phyloP scores from a whole-genome alignment of 1,284 basidiomycete genomes.

The Cutaneotrichosporon cavernicola region DNA sequence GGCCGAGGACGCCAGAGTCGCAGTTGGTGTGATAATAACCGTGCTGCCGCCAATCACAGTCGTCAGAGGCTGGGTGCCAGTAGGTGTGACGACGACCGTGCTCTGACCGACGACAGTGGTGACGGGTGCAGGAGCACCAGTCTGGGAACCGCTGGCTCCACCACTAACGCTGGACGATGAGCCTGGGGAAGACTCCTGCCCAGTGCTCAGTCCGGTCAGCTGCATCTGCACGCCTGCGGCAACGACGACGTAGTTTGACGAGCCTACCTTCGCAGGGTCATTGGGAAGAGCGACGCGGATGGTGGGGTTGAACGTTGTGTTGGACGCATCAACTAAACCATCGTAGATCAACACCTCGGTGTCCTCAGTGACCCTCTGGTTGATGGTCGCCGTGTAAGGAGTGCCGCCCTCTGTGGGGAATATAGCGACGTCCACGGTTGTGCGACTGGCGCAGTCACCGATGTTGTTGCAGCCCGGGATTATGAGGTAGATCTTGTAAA shows the following conservation, averaged over 20 bases:
- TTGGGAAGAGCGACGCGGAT: conserved; percentile 68
- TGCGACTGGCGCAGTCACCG: conserved; percentile 76
- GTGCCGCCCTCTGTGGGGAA: conserved; percentile 69
- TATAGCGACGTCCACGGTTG: conserved; percentile 76
- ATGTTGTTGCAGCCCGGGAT: conserved; percentile 82
- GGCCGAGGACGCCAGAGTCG: background rate
- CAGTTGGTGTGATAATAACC: background rate
- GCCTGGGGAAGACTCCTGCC: conserved; percentile 10
- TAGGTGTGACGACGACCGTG: background rate
- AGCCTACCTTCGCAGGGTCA: conserved; percentile 62
- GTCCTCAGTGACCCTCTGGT: conserved; percentile 72
- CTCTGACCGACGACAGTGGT: background rate
- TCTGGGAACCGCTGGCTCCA: background rate
- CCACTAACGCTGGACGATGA: conserved; percentile 5
- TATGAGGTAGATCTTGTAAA: conserved; percentile 79
- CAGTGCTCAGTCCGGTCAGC: conserved; percentile 55
- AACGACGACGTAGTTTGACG: conserved; percentile 71
- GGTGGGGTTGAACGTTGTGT: conserved; percentile 67
- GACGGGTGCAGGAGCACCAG: background rate
- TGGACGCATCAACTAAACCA: conserved; percentile 74
- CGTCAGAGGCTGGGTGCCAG: background rate
- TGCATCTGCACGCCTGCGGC: conserved; percentile 75
- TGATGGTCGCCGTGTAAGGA: conserved; percentile 67
- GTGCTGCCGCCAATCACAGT: background rate
- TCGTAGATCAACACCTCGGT: conserved; percentile 67